These are phyloP conservation scores for Solanum pennellii DNA, from an alignment of 257 asterid genomes.

Conservation along the genomic window DNA sequence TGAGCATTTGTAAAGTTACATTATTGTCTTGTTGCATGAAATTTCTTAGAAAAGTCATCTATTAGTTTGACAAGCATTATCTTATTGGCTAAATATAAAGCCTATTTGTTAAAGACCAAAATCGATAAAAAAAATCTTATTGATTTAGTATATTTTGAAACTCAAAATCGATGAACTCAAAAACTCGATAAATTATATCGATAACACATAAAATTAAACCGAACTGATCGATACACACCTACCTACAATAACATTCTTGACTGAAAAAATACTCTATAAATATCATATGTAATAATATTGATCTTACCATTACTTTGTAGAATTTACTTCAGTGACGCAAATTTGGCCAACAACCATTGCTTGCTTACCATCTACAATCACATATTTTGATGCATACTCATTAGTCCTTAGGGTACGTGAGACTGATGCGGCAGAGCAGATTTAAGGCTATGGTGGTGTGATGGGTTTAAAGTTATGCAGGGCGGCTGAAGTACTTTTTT, in stretches of 20 bases:
- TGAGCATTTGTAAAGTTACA: background rate
- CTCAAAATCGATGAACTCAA: too few relatives aligned
- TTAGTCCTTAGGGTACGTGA: background rate
- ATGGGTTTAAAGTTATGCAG: background rate
- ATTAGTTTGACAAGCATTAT: background rate
- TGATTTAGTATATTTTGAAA: too few relatives aligned
- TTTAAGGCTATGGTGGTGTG: too few relatives aligned
- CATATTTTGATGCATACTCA: background rate
- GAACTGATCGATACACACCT: background rate
- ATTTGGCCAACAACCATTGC: background rate
- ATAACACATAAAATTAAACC: too few relatives aligned
- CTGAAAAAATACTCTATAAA: too few relatives aligned
- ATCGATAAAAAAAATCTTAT: background rate
- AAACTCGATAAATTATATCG: too few relatives aligned
- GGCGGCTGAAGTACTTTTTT: background rate
- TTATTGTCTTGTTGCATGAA: too few relatives aligned
- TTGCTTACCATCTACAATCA: background rate
- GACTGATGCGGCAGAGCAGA: background rate
- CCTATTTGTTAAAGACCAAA: background rate
- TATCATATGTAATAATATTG: background rate
- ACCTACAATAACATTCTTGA: background rate
- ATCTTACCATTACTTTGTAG: background rate
- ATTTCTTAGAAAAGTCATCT: background rate
- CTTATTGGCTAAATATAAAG: too few relatives aligned
- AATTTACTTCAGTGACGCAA: too few relatives aligned